These are phyloP conservation scores for Saturnispora besseyi DNA, from an alignment of 805 yeast species.

Conservation along the genomic window DNA sequence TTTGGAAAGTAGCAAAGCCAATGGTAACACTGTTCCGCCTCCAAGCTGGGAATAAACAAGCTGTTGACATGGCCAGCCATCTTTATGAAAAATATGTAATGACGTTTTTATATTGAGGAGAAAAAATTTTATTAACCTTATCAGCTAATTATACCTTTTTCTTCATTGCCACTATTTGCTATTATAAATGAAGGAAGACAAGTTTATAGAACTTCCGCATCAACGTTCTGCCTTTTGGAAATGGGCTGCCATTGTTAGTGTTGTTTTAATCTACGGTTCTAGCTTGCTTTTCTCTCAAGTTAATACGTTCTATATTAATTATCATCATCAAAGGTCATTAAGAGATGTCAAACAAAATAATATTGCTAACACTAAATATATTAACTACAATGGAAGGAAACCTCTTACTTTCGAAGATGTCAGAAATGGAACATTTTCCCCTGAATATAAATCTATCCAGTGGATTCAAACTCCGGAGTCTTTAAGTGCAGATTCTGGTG, in stretches of 20 bases:
- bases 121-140: background rate
- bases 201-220: background rate
- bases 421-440: conserved; percentile 49
- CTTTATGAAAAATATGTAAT: background rate
- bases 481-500: conserved; percentile 49
- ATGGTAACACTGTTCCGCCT: conserved; percentile 28
- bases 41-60: background rate
- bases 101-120: background rate
- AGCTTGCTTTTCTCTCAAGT: conserved; percentile 14
- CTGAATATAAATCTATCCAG: conserved; percentile 48
- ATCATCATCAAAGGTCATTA: background rate
- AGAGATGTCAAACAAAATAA: background rate
- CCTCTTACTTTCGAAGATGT: conserved; percentile 35
- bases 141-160: background rate
- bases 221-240: conserved; percentile 1
- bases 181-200: background rate
- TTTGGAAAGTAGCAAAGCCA: conserved; percentile 52
- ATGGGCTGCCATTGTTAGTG: conserved; percentile 1
- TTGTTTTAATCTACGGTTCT: conserved; percentile 19
- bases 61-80: background rate
- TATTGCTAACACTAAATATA: background rate
- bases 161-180: background rate
- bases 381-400: conserved; percentile 9
- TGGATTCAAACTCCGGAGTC: conserved; percentile 57
- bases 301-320: conserved; percentile 3